phyloP scores from a whole-genome alignment of 2,329 filamentous ascomycete genomes.

The Tolypocladium capitatum region DNA sequence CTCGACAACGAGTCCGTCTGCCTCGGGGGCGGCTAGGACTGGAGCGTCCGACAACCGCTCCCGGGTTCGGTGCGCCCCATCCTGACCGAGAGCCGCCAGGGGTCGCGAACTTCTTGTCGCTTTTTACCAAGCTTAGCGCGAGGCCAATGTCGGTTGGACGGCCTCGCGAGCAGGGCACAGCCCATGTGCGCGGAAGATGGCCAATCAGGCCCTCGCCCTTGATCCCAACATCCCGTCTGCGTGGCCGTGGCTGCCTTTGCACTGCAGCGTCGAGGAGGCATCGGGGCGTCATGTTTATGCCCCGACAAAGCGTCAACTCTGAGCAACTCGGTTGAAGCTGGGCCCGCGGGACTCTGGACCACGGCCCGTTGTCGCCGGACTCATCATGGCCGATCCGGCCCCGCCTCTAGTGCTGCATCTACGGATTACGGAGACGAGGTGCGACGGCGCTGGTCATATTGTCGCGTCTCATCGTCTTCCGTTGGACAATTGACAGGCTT shows the following conservation, averaged over 20 bases:
- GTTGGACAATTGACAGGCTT: neutral
- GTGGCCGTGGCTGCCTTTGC: neutral
- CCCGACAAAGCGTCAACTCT: neutral
- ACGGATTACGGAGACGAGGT: neutral
- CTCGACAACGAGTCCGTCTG: neutral
- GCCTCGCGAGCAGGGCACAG: neutral
- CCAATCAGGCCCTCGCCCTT: neutral
- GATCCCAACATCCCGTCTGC: neutral
- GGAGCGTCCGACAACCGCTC: neutral
- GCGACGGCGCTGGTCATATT: neutral
- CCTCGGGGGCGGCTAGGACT: neutral
- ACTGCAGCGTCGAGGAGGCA: no score
- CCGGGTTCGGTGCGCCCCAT: neutral
- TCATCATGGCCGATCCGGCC: neutral
- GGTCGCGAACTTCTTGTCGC: no score
- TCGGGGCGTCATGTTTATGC: no score
- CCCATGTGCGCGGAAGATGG: neutral
- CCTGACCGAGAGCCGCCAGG: neutral
- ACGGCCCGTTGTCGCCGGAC: neutral
- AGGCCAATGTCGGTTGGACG: neutral
- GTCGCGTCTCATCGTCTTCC: neutral
- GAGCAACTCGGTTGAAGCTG: neutral
- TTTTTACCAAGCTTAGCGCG: no score
- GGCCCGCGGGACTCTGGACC: neutral
- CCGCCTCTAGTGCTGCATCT: neutral